Evolutionary conservation across 768 basidiomycete genomes (phyloP), one percentile per base, ranked within the genome.

Genomic region (Hirschioporus abietinus): DNA sequence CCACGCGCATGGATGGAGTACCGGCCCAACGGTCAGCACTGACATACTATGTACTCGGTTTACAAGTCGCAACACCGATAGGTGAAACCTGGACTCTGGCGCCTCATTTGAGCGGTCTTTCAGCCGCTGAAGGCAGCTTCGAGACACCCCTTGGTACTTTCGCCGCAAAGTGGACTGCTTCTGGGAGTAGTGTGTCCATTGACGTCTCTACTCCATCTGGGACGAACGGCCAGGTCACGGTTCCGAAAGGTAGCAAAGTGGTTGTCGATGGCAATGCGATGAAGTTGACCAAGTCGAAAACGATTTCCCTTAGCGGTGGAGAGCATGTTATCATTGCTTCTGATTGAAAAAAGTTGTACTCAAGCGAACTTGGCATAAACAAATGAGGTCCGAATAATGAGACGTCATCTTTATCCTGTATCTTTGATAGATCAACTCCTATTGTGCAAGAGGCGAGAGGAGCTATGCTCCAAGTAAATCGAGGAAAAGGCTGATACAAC

Each of bases 1-100:
- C 23, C 85, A 86, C 70, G 74, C 84, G 1, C 86, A 87, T 69
- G 85, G 85, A 3, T 87, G 86, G 86, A 83, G 82, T 66, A 76
- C 84, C 0, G 86, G 85, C 0, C 84, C 86, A 0, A 87, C 86
- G 0, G n/a, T 82, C 83, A 3, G 84, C 85, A 6, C 75, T 86
- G 12, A 85, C 85, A 1, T 83, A 82, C 74, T 86, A 85, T 71
- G 78, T 86, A 30, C 78, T 85, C 18, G 86, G 86, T n/a, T 74
- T 87, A 12, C 78, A 76, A 17, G 76, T 86, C 25, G 84, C 82
- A 0, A 73, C 81, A 4, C 79, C 81, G 0, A 77, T 82, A 69
- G 86, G 86, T 1, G 63, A 68, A 18, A 78, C 78, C 0, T 87
- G 85, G 85, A 68, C 71, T 0, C 65, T 87, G 23, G 78, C 78